Evolutionary conservation across 805 yeast genomes (phyloP).

Genomic region (Pichia heedii): DNA sequence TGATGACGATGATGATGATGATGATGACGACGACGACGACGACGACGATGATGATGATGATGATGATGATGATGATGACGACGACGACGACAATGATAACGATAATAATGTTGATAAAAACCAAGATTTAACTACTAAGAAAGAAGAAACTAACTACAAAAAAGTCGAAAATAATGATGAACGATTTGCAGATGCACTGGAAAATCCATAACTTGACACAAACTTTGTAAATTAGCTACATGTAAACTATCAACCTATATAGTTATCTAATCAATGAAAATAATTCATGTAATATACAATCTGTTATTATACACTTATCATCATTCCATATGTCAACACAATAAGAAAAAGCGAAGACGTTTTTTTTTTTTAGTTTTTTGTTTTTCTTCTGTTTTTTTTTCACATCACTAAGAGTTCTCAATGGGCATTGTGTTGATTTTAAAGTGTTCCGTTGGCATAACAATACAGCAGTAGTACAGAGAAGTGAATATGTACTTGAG

Average conservation of each 20-base stretch:
- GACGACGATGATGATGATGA: conserved; percentile 20
- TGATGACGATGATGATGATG: conserved; percentile 23
- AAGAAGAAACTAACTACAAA: conserved; percentile 1
- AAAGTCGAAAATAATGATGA: background rate
- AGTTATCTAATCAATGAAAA: no score
- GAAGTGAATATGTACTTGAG: conserved; percentile 2
- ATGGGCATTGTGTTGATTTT: no score
- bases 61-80: conserved; percentile 16
- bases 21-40: conserved; percentile 22
- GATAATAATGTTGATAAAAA: conserved; percentile 4
- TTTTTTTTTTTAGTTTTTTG: no score
- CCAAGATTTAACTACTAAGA: conserved; percentile 10
- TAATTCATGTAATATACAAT: no score
- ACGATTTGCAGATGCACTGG: background rate
- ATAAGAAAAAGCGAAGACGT: no score
- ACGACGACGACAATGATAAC: conserved; percentile 7
- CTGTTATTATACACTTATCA: no score
- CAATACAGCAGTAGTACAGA: no score
- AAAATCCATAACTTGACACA: background rate
- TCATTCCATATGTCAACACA: no score
- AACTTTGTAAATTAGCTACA: background rate
- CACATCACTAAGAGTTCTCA: no score
- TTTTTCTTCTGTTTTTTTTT: no score
- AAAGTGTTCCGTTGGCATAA: no score
- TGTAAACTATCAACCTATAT: no score